Percentiles rank a stretch among this genome's conserved stretches.
These are phyloP conservation scores for Pyricularia grisea DNA, from an alignment of 2,329 filamentous ascomycete species.

Conservation along the genomic window DNA sequence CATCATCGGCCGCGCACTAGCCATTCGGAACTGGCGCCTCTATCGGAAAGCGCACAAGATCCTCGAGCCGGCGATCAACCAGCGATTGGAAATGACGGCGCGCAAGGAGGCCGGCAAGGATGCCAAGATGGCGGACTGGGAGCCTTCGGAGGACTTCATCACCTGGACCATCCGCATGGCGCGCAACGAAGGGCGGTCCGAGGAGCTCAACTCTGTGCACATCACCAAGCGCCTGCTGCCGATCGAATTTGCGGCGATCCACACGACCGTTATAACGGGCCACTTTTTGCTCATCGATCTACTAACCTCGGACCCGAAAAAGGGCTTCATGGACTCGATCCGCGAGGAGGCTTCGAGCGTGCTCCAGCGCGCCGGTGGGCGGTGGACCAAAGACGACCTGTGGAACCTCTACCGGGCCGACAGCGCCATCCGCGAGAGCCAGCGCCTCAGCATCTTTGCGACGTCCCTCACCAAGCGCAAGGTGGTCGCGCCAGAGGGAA, in stretches of 20 bases:
- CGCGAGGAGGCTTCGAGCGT: constrained; percentile 30
- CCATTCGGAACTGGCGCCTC: constrained; percentile 35
- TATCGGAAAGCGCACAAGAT: constrained; percentile 31
- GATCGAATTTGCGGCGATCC: constrained; percentile 49
- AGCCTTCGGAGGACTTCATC: constrained; percentile 44
- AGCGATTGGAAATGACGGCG: constrained; percentile 36
- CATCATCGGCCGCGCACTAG: constrained; percentile 33
- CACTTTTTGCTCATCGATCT: constrained; percentile 38
- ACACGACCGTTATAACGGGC: constrained; percentile 45
- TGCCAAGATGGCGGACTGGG: constrained; percentile 27
- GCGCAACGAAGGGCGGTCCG: constrained; percentile 26
- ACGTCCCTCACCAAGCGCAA: constrained; percentile 35
- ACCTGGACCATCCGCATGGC: constrained; percentile 48
- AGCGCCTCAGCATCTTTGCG: constrained; percentile 37
- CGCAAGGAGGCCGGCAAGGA: constrained; percentile 27
- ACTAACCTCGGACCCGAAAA: constrained; percentile 25
- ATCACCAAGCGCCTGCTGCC: constrained; percentile 43
- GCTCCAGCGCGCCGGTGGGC: constrained; percentile 21
- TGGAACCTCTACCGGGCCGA: constrained; percentile 34
- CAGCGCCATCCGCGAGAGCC: constrained; percentile 43
- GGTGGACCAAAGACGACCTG: constrained; percentile 37
- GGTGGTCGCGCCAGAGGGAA: constrained; percentile 27
- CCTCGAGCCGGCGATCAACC: constrained; percentile 36
- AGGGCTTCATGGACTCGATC: constrained; percentile 26
- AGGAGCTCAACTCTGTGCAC: constrained; percentile 34